Percentiles rank a stretch among this genome's conserved stretches.
These are phyloP conservation scores for Scedosporium dehoogii DNA, from an alignment of 2,329 filamentous ascomycete genomes.

Conservation along the genomic window DNA sequence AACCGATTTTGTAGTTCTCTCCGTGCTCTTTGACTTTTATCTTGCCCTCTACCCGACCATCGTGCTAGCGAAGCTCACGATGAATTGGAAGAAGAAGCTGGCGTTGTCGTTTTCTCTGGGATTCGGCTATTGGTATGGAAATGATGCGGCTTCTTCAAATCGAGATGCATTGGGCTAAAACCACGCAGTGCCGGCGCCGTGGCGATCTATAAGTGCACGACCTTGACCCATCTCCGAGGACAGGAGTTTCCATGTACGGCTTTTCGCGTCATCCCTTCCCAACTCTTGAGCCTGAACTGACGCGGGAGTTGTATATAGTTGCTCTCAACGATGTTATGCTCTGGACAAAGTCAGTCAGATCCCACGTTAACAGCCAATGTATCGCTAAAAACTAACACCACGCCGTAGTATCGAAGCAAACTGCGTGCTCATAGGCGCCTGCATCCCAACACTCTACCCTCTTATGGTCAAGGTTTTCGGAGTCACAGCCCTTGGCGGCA, in stretches of 20 bases:
- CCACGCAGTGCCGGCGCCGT: slow-evolving; percentile 14
- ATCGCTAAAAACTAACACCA: background rate
- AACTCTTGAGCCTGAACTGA: too few relatives aligned
- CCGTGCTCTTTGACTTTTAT: slow-evolving; percentile 29
- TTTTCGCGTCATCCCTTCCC: too few relatives aligned
- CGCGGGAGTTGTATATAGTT: background rate
- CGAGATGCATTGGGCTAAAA: background rate
- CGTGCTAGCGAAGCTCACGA: slow-evolving; percentile 24
- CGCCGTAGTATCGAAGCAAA: slow-evolving; percentile 1
- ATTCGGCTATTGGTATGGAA: slow-evolving; percentile 25
- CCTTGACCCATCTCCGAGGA: slow-evolving; percentile 18
- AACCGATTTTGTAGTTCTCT: slow-evolving; percentile 15
- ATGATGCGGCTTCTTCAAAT: background rate
- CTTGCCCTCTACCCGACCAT: slow-evolving; percentile 29
- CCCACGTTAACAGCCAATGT: too few relatives aligned
- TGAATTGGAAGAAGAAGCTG: slow-evolving; percentile 29
- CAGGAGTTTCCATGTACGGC: slow-evolving; percentile 1
- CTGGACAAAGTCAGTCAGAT: slow-evolving; percentile 3
- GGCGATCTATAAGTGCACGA: slow-evolving; percentile 25
- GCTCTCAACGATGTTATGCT: background rate
- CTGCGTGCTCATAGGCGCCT: slow-evolving; percentile 5
- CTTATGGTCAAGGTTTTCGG: background rate
- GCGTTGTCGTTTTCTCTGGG: slow-evolving; percentile 26
- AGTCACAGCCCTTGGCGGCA: background rate
- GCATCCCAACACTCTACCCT: slow-evolving; percentile 6